Base-by-base conservation (phyloP, 306 rosid species). In the Fragaria iinumae region DNA sequence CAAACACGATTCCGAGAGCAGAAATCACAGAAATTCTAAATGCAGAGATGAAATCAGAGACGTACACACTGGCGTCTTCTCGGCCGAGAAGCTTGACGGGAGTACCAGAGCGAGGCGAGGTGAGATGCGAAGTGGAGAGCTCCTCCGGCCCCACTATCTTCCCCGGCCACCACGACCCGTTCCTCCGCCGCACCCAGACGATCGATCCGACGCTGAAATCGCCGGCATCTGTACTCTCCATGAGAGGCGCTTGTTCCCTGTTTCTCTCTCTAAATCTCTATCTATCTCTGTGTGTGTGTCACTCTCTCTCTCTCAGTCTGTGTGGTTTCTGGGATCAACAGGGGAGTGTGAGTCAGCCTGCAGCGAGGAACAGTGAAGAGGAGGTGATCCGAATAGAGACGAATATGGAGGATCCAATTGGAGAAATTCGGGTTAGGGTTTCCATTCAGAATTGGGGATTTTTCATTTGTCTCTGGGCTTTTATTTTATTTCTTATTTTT, bases 151-250 rank as follows among this genome's bases (percentile, higher is more conserved):
- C 89, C 69, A 88, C 77, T 34, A 88, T 88, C 83, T 88, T 85
- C 80, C 89, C 91, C 23, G 91, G 91, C 91, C 91, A 88, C 91
- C 91, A 85, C 11, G 91, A 88, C 16, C 91, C 91, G 65, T 88
- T 88, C 81, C 91, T 80, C 83, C 91, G 77, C 82, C 89, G 80
- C 17, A 88, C 91, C 91, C 91, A 88, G 59, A 88, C 91, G 82
- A 88, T 88, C 79, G 91, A 85, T 74, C 91, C 89, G 41, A 86
- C 86, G 34, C 77, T 84, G 77, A 84, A 88, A 62, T 86, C 89
- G 50, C 71, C 82, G 75, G 83, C 83, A 43, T 85, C 89, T 39
- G 85, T 71, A 83, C 81, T 71, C 80, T 75, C 91, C 91, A 88
- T 88, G 17, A 23, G 69, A 76, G 73, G 11, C 79, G 17, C 2